Evolutionary conservation across 345 rosid species (phyloP).

Genomic region (Moringa oleifera): DNA sequence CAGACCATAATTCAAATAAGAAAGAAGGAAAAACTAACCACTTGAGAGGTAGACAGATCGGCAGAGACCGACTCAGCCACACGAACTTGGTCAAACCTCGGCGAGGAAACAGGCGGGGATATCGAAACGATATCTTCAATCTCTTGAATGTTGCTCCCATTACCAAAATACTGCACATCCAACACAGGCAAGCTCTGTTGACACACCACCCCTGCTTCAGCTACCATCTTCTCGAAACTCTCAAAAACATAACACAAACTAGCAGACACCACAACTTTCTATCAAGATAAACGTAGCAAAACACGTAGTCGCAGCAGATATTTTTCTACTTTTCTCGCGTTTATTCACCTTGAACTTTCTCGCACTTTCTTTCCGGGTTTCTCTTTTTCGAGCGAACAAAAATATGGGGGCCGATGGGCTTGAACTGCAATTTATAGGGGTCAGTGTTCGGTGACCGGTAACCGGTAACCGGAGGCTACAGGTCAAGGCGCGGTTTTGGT

Average conservation of each 20-base stretch:
- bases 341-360: not conserved
- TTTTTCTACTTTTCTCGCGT: not conserved
- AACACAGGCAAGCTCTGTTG: constrained; percentile 1
- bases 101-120: constrained; percentile 20
- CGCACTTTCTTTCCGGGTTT: constrained; percentile 1
- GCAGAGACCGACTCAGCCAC: constrained; percentile 30
- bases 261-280: not conserved
- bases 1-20: no score
- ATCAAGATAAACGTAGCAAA: not conserved
- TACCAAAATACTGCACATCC: constrained; percentile 23
- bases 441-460: constrained; percentile 16
- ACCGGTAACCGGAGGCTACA: constrained; percentile 41
- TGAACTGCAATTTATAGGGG: constrained; percentile 15
- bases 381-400: constrained; percentile 14
- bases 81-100: constrained; percentile 17
- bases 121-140: constrained; percentile 26
- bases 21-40: constrained; percentile 27
- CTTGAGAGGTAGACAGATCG: constrained; percentile 35
- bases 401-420: not conserved
- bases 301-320: not conserved
- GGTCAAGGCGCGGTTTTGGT: not conserved
- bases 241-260: constrained; percentile 6
- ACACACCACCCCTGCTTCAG: constrained; percentile 34
- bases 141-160: constrained; percentile 25
- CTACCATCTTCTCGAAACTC: constrained; percentile 25